Evolutionary conservation across 768 basidiomycete genomes (phyloP).

Genomic region (Lactarius evosmus): DNA sequence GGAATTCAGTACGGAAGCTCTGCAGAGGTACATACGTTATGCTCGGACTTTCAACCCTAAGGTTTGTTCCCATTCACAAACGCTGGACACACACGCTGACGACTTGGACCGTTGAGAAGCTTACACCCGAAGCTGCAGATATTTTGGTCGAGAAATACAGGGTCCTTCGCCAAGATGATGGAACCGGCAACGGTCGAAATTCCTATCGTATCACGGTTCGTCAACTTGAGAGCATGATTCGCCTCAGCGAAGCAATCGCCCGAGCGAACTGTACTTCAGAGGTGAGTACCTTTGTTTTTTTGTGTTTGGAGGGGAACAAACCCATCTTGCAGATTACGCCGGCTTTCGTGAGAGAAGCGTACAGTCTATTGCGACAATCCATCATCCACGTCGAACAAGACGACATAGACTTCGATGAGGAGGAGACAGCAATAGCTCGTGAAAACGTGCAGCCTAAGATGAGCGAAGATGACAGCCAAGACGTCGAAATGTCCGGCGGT

Average conservation of each 20-base stretch:
- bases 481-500: slow-evolving; percentile 61
- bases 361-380: slow-evolving; percentile 87
- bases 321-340: slow-evolving; percentile 69
- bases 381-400: slow-evolving; percentile 99
- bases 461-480: slow-evolving; percentile 49
- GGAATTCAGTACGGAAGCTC: slow-evolving; percentile 94
- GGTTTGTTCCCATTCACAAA: slow-evolving; percentile 41
- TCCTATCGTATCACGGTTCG: slow-evolving; percentile 98
- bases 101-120: slow-evolving; percentile 42
- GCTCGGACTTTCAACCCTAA: slow-evolving; percentile 98
- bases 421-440: slow-evolving; percentile 63
- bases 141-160: slow-evolving; percentile 95
- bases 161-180: slow-evolving; percentile 87
- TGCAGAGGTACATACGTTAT: slow-evolving; percentile 96
- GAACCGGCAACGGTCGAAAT: slow-evolving; percentile 81
- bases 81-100: slow-evolving; percentile 6
- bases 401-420: slow-evolving; percentile 96
- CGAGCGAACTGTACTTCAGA: slow-evolving; percentile 95
- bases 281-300: slow-evolving; percentile 40
- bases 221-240: slow-evolving; percentile 98
- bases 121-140: slow-evolving; percentile 90
- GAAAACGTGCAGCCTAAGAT: slow-evolving; percentile 37
- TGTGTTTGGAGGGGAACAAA: background rate
- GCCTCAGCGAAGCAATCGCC: slow-evolving; percentile 94
- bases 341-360: slow-evolving; percentile 93